Evolutionary conservation across 139 green algal species (phyloP).

Genomic region (Yamagishiella unicocca): DNA sequence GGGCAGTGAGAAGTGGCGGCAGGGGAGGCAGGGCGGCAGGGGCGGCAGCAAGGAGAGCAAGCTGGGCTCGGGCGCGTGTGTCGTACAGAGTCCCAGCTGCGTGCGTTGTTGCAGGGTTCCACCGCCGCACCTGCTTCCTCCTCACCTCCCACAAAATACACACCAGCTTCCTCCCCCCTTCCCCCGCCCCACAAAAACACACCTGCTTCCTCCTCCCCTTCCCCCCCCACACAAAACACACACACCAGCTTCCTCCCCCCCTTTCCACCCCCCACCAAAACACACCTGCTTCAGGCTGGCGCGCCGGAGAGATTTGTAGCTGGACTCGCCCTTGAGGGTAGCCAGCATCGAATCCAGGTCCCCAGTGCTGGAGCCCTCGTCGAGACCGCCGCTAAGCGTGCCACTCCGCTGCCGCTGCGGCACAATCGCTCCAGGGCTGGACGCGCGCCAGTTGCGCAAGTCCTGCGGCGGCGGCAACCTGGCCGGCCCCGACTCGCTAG

Average conservation of each 20-base stretch:
- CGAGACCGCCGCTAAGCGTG: not conserved
- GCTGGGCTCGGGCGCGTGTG: too few relatives aligned
- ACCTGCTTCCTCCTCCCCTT: too few relatives aligned
- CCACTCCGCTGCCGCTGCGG: not conserved
- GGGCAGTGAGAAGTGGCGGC: not conserved
- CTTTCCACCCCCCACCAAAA: too few relatives aligned
- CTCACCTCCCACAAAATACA: too few relatives aligned
- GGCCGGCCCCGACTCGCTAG: not conserved
- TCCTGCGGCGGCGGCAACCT: not conserved
- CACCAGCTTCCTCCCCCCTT: too few relatives aligned
- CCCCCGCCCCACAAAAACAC: too few relatives aligned
- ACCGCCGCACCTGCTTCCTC: too few relatives aligned
- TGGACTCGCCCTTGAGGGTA: not conserved
- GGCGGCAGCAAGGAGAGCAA: not conserved
- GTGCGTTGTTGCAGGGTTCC: too few relatives aligned
- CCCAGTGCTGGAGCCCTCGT: not conserved
- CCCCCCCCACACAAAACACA: not conserved
- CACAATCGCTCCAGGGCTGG: not conserved
- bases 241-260: too few relatives aligned
- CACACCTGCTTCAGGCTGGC: conserved; percentile 36
- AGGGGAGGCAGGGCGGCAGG: not conserved
- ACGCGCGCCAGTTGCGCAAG: not conserved
- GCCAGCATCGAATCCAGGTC: not conserved
- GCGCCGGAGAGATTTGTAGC: conserved; percentile 27
- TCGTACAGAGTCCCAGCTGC: too few relatives aligned